Conservation (phyloP, 2,329 filamentous ascomycete genomes). For the Penicillium digitatum region DNA sequence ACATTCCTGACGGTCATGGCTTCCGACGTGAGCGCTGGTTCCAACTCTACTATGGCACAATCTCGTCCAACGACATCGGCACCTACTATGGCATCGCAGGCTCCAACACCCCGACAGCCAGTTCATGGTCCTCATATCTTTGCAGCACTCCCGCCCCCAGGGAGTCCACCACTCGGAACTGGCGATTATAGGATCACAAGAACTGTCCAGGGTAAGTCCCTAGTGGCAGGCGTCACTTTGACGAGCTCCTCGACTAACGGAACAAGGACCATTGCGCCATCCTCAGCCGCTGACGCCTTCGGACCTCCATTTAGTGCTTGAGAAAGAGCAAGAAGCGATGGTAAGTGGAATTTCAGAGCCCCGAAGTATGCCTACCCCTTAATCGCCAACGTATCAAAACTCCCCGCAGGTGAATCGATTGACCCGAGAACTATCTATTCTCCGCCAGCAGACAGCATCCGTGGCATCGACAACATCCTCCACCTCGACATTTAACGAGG, state of each 20-base stretch:
- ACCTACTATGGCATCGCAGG: constrained; percentile 32
- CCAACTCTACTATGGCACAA: constrained; percentile 31
- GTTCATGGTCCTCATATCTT: constrained; percentile 43
- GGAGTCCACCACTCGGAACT: constrained; percentile 23
- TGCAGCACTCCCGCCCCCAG: constrained; percentile 15
- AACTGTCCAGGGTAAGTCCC: constrained; percentile 40
- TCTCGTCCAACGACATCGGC: constrained; percentile 31
- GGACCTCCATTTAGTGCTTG: constrained; percentile 82
- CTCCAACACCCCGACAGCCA: constrained; percentile 43
- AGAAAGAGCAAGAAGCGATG: constrained; percentile 93
- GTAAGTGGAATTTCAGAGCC: constrained; percentile 51
- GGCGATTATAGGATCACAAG: constrained; percentile 38
- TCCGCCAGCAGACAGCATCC: constrained; percentile 66
- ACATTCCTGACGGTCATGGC: constrained; percentile 26
- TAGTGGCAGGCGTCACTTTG: neutral
- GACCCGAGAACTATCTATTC: constrained; percentile 77
- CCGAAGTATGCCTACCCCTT: neutral
- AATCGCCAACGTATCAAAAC: neutral
- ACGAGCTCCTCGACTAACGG: constrained; percentile 1
- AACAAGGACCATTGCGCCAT: constrained; percentile 70
- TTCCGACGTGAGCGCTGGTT: constrained; percentile 47
- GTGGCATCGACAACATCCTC: constrained; percentile 60
- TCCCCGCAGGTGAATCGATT: constrained; percentile 75
- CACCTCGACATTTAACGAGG: constrained; percentile 51
- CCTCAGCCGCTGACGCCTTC: constrained; percentile 82